phyloP scores from a whole-genome alignment of 2,329 filamentous ascomycete genomes.

The Neodidymelliopsis sp. region DNA sequence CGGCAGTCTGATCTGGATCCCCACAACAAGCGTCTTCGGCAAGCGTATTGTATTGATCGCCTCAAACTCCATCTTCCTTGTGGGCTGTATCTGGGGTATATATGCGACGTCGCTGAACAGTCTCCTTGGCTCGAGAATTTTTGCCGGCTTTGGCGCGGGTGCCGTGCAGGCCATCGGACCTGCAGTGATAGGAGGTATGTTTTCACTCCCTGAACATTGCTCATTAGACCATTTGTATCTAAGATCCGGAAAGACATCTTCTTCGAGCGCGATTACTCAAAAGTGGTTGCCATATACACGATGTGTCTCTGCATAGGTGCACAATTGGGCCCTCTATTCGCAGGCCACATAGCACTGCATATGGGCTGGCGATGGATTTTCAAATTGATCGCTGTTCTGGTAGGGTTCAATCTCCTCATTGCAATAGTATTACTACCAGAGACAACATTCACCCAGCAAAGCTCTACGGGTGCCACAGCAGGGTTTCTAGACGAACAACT shows the following conservation, averaged over 20 bases:
- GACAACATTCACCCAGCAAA: too few relatives aligned
- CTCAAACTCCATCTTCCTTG: neutral
- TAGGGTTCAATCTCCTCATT: neutral
- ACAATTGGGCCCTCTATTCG: neutral
- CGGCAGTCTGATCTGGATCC: neutral
- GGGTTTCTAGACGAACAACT: too few relatives aligned
- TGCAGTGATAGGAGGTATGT: neutral
- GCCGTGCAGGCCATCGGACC: slow-evolving; percentile 1
- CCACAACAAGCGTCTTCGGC: neutral
- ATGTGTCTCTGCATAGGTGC: neutral
- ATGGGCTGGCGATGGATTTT: neutral
- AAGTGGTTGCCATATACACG: neutral
- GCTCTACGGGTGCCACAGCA: too few relatives aligned
- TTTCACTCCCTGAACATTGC: neutral
- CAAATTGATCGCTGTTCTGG: neutral
- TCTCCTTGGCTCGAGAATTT: neutral
- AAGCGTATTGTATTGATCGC: neutral
- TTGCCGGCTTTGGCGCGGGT: neutral
- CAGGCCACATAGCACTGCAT: neutral
- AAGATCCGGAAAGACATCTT: neutral
- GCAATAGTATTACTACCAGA: neutral
- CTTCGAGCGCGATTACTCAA: neutral
- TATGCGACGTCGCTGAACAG: neutral
- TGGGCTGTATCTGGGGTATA: neutral
- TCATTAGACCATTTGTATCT: too few relatives aligned